Base-by-base conservation (phyloP, 495 filamentous ascomycete genomes). In the Penicillium crystallinum region DNA sequence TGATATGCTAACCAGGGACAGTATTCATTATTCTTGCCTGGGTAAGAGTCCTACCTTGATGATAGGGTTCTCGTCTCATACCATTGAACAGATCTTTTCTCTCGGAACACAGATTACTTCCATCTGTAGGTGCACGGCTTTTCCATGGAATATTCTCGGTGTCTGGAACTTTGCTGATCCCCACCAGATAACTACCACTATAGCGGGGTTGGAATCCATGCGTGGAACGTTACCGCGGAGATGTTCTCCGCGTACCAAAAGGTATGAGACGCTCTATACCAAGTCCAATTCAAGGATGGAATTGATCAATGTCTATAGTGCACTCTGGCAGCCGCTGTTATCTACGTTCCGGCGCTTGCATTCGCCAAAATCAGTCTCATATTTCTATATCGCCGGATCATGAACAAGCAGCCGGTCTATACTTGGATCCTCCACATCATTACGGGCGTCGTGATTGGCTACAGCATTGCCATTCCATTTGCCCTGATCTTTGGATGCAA, bases 401-500 rank as follows among this genome's bases (percentile, higher is more conserved):
- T 66, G 54, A 48, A 51, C 49, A 46, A 42, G 52, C 35, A 59
- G n/a, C 9, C 23, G 17, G 7, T 46, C 12, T 61, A 59, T 31
- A 45, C 35, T 9, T 62, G 57, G 52, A 22, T 33, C 9, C 61
- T 67, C 11, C 49, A 59, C 25, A 15, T 52, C 2, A 53, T 64
- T 6, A 46, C 55, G 2, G 40, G 35, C 6, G 33, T 71, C 34
- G 53, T 71, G n/a, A 39, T 36, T 9, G 59, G 60, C 12, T 71
- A 69, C 42, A 69, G 58, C 29, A 39, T 68, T 34, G 64, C 57
- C 9, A 46, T 72, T 3, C 42, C 52, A 9, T 49, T 72, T 9
- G 58, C 67, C 1, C 53, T 70, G 19, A 64, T 77, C 19, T 72
- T 76, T 30, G 69, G 67, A 25, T 76, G 73, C 59, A 55, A 50